phyloP scores from a whole-genome alignment of 2,329 filamentous ascomycete species.

The Stachybotrys echinatus region DNA sequence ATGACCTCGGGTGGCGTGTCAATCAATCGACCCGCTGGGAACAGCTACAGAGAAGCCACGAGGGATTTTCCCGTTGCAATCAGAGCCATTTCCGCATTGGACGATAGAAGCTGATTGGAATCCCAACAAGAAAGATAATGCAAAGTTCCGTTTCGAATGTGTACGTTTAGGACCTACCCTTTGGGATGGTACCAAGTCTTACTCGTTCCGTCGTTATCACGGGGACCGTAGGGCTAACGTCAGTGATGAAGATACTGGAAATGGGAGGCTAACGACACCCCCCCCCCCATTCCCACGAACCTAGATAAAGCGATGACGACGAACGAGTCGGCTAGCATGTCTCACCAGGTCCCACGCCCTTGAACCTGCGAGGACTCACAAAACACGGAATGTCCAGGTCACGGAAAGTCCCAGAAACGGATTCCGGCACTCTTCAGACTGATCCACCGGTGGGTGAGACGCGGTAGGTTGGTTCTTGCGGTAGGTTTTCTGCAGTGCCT shows the following conservation, averaged over 20 bases:
- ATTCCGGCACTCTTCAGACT: background rate
- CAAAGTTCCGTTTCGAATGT: too few species aligned
- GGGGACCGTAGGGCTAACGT: background rate
- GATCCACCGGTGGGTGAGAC: background rate
- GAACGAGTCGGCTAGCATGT: background rate
- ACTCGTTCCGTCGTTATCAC: background rate
- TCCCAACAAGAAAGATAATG: conserved; percentile 10
- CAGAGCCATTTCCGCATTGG: too few species aligned
- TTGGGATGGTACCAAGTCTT: too few species aligned
- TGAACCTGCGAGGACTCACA: background rate
- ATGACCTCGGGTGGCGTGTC: background rate
- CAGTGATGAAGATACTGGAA: background rate
- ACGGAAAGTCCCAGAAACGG: background rate
- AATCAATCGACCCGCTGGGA: background rate
- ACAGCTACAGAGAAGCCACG: background rate
- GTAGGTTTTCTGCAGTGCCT: background rate
- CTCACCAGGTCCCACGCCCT: background rate
- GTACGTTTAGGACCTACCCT: background rate
- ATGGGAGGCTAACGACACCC: background rate
- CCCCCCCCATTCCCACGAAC: background rate
- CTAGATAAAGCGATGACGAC: background rate
- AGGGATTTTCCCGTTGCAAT: background rate
- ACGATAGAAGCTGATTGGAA: too few species aligned
- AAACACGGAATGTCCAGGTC: background rate
- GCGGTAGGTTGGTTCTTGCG: background rate